A percentile compares a stretch with the other conserved stretches of the same genome.
Conservation (phyloP, 208 protist genomes). For the Leptomonas pyrrhocoris region DNA sequence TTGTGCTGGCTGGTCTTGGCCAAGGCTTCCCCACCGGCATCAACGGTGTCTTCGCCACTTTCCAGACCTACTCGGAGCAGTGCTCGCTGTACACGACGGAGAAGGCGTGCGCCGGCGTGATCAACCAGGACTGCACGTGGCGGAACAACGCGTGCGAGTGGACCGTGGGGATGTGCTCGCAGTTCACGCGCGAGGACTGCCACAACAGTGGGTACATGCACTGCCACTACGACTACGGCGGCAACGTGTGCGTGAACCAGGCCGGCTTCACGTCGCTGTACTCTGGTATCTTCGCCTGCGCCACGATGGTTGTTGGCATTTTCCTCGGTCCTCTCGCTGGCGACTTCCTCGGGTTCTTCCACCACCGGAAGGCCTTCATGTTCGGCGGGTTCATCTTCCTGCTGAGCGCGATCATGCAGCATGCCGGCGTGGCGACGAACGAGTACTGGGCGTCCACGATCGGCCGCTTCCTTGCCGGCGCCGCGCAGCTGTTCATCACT, state of each 20-base stretch:
- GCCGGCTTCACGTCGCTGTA: slow-evolving; percentile 8
- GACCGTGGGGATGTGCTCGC: slow-evolving; percentile 13
- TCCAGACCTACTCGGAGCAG: slow-evolving; percentile 16
- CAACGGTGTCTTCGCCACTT: slow-evolving; percentile 14
- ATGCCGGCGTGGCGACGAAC: slow-evolving; percentile 41
- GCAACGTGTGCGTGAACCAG: slow-evolving; percentile 6
- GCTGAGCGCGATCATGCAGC: slow-evolving; percentile 56
- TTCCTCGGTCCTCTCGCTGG: slow-evolving; percentile 12
- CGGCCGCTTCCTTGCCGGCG: slow-evolving; percentile 70
- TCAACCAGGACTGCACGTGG: slow-evolving; percentile 20
- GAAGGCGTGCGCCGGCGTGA: slow-evolving; percentile 9
- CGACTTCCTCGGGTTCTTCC: slow-evolving; percentile 10
- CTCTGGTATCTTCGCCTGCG: slow-evolving; percentile 10
- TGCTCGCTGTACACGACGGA: slow-evolving; percentile 19
- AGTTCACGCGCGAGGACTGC: slow-evolving; percentile 4
- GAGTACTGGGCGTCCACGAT: slow-evolving; percentile 66
- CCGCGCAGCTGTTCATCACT: slow-evolving; percentile 47
- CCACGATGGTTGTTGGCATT: slow-evolving; percentile 10
- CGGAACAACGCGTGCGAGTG: slow-evolving; percentile 4
- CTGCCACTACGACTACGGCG: slow-evolving; percentile 19
- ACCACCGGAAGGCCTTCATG: slow-evolving; percentile 11
- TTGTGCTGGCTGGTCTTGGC: slow-evolving; percentile 6
- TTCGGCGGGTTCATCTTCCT: slow-evolving; percentile 48
- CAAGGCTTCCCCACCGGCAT: slow-evolving; percentile 19
- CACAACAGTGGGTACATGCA: slow-evolving; percentile 16